Evolutionary conservation across 306 rosid species (phyloP).

Genomic region (Lathyrus tuberosus): DNA sequence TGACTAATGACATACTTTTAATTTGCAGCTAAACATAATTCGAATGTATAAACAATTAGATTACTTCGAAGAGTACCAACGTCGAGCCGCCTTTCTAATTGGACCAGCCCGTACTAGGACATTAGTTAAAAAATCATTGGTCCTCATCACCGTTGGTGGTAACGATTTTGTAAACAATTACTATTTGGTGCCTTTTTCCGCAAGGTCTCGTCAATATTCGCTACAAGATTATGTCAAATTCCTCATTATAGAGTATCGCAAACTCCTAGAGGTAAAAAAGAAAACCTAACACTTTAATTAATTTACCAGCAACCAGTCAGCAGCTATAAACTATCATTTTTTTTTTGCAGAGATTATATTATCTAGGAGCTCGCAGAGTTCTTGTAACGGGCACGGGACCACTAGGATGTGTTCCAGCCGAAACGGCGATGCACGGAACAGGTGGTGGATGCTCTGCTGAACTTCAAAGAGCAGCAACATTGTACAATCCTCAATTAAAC

Average conservation of each 20-base stretch:
- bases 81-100: conserved; percentile 44
- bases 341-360: conserved; percentile 45
- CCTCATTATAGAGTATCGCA: conserved; percentile 63
- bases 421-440: conserved; percentile 57
- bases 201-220: conserved; percentile 63
- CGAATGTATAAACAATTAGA: conserved; percentile 65
- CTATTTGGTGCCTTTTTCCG: conserved; percentile 59
- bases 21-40: conserved; percentile 61
- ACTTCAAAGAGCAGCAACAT: conserved; percentile 62
- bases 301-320: too few relatives aligned
- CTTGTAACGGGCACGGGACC: conserved; percentile 80
- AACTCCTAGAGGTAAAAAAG: conserved; percentile 59
- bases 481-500: conserved; percentile 68
- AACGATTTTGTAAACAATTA: conserved; percentile 82
- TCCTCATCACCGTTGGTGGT: conserved; percentile 68
- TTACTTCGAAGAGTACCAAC: conserved; percentile 65
- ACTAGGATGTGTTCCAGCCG: conserved; percentile 80
- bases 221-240: conserved; percentile 62
- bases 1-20: not conserved
- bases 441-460: conserved; percentile 67
- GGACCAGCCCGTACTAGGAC: conserved; percentile 42
- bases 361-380: conserved; percentile 66
- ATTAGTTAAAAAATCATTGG: conserved; percentile 57
- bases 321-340: too few relatives aligned
- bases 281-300: too few relatives aligned